Evolutionary conservation across 768 basidiomycete genomes (phyloP), one percentile per base, ranked within the genome.

Genomic region (Kockovaella imperatae): DNA sequence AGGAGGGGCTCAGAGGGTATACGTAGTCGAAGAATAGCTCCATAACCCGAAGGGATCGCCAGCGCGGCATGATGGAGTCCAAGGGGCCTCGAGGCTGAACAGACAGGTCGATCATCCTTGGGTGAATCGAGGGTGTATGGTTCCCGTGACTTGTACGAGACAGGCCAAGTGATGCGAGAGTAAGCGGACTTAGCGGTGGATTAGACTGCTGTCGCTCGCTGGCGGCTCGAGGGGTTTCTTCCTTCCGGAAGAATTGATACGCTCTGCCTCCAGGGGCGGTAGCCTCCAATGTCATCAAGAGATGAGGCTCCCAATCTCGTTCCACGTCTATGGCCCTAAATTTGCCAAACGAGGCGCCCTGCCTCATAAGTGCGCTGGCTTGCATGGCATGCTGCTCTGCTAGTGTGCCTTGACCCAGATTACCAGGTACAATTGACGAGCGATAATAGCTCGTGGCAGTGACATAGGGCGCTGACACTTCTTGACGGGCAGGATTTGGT

Each of bases 1-100:
- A 74, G 69, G 86, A 88, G 4, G 89, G 89, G 7, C 86, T 91
- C 26, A 93, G 77, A 7, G 86, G 84, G 70, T 89, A 89, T 40
- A 91, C 86, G 66, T 87, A 93, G 69, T 91, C 89, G 67, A 91
- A 93, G 74, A 88, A 95, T 11, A 91, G 79, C 31, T 83, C 78
- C 53, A 90, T 82, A 57, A 93, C 84, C 50, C 86, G 79, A 32
- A 80, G 79, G 40, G 90, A 82, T 4, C 83, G 84, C 49, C 86
- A 83, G 45, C 86, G 77, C 17, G 86, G 84, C 8, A 87, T 84
- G 45, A 90, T 79, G 51, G 85, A 82, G 62, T 89, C 85, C 38
- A 93, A 74, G 28, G 84, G 77, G 62, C 82, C 83, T 1, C 83
- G 78, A n/a, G 82, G 78, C 63, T 81, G 83, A 23, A 40, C 35